Base-by-base conservation (phyloP, 23 red algal species). In the Gracilaria domingensis region DNA sequence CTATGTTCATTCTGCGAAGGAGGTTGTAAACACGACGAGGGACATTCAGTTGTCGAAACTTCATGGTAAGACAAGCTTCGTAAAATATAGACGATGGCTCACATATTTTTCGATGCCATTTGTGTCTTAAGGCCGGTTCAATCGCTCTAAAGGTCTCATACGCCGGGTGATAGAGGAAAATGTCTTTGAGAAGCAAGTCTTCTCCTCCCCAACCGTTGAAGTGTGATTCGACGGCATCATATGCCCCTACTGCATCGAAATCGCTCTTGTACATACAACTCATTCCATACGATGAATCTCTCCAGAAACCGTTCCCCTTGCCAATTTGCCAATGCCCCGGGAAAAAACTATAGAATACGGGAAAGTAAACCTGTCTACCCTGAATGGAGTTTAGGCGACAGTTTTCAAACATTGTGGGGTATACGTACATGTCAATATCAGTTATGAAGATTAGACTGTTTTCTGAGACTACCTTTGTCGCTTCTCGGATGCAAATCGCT, bases 321-420 rank as follows among this genome's bases (percentile, higher is more conserved):
- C 44, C 81, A 67, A 94, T 87, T 39, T 75, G 75, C 18, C 36
- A 24, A 11, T 76, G 67, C 2, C 92, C 67, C 7, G 92, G 64
- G 29, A 72, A 94, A 17, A 94, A 53, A 62, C 59, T 86, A 75
- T 94, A 94, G 36, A 94, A 87, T 0, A 94, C 83, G 14, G 92
- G 92, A 72, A 94, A 94, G 74, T 94, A 94, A 1, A 94, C 92
- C 29, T 94, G 92, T 54, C 55, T 53, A 3, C 92, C 92, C 51
- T 82, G 53, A 64, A 94, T 88, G 8, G 92, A 78, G 58, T 94
- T 94, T 12, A 66, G 59, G 1, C 54, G 73, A 59, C 92, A 94
- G 42, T 77, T 94, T 45, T 79, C 75, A 73, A 94, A 72, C 47
- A 88, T 62, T 23, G 82, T 18, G 17, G 84, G 83, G 26, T 67